phyloP scores from a whole-genome alignment of 805 yeast genomes.

The Lipomyces starkeyi region DNA sequence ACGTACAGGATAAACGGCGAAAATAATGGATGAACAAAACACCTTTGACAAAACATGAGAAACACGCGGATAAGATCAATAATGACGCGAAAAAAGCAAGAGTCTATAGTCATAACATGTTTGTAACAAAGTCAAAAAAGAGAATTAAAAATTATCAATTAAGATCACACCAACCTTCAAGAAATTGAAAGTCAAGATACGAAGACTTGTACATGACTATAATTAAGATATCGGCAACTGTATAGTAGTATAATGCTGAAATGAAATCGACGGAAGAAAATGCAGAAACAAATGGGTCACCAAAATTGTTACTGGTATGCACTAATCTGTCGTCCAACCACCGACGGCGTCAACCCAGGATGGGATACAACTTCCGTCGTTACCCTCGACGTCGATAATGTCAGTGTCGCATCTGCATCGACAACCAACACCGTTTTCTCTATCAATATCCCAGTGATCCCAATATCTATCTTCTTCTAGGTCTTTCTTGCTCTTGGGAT shows the following conservation, averaged over 20 bases:
- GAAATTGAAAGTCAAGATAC: neutral
- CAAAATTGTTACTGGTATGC: neutral
- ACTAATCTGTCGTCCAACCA: slow-evolving; percentile 40
- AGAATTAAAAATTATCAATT: neutral
- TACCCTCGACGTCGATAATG: slow-evolving; percentile 45
- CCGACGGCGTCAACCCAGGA: slow-evolving; percentile 46
- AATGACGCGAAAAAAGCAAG: neutral
- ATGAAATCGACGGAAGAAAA: neutral
- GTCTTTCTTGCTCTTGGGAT: slow-evolving; percentile 46
- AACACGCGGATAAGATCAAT: neutral
- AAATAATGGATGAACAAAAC: slow-evolving; percentile 8
- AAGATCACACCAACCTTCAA: neutral
- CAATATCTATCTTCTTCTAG: slow-evolving; percentile 50
- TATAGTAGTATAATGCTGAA: neutral
- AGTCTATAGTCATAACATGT: neutral
- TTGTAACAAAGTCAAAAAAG: neutral
- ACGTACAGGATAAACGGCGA: neutral
- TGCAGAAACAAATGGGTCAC: neutral
- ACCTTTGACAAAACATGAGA: neutral
- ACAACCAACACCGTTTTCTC: slow-evolving; percentile 72
- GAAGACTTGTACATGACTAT: neutral
- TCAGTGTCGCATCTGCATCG: slow-evolving; percentile 77
- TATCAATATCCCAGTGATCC: slow-evolving; percentile 48
- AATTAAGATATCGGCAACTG: neutral
- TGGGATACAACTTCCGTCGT: slow-evolving; percentile 45